Conservation (phyloP, 208 protist genomes). For the Naegleria fowleri region DNA sequence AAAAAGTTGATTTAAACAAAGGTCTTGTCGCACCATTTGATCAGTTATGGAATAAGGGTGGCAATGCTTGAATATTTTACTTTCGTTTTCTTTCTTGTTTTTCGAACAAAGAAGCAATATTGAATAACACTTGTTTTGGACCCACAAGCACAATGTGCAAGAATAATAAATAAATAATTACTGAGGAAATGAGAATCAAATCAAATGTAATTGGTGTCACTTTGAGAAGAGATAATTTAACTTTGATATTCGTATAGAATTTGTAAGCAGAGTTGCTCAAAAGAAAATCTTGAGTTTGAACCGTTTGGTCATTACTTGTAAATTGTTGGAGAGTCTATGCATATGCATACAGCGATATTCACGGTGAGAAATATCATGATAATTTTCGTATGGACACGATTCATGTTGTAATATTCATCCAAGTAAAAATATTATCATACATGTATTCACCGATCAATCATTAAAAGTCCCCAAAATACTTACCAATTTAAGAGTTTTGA, state of each 20-base stretch:
- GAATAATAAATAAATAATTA: neutral
- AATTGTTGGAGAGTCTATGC: neutral
- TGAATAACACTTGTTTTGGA: neutral
- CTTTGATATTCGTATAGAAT: neutral
- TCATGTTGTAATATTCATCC: too few relatives aligned
- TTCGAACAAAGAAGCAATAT: neutral
- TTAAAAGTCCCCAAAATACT: neutral
- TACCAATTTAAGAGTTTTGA: neutral
- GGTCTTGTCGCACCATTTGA: too few relatives aligned
- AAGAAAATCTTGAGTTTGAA: neutral
- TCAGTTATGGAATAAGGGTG: too few relatives aligned
- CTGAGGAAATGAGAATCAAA: neutral
- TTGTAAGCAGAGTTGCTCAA: neutral
- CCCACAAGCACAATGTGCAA: neutral
- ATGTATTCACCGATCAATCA: too few relatives aligned
- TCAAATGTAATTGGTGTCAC: conserved; percentile 4
- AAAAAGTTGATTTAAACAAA: too few relatives aligned
- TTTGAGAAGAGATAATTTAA: neutral
- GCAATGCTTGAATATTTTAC: too few relatives aligned
- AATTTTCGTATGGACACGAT: too few relatives aligned
- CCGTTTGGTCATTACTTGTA: neutral
- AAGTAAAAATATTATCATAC: neutral
- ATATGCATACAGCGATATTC: too few relatives aligned
- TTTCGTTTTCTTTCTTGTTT: neutral
- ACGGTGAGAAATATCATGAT: too few relatives aligned